Conservation (phyloP, 352 stramenopile genomes). For the Phytophthora fragariaefolia region DNA sequence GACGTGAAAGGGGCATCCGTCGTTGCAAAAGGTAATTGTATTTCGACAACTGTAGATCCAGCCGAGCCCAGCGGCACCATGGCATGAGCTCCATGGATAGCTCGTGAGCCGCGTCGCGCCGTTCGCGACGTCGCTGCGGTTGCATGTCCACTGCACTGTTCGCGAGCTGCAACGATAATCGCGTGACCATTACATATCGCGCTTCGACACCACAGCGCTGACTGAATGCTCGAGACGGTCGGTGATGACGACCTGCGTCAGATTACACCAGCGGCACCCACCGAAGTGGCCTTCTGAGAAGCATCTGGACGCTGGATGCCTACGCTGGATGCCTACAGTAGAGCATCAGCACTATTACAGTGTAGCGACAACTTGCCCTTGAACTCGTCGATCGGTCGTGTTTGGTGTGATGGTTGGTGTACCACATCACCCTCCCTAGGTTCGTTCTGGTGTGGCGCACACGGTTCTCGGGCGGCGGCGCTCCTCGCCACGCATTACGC, state of each 20-base stretch:
- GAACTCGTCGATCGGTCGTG: neutral
- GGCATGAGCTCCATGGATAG: neutral
- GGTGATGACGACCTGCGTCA: conserved; percentile 8
- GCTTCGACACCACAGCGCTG: neutral
- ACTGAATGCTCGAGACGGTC: conserved; percentile 11
- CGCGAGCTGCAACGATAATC: too few relatives aligned
- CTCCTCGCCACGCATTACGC: conserved; percentile 35
- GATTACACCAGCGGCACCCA: neutral
- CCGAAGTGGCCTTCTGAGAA: neutral
- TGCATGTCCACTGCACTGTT: too few relatives aligned
- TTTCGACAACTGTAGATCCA: too few relatives aligned
- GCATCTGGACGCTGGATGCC: neutral
- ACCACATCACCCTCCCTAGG: neutral
- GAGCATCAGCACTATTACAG: too few relatives aligned
- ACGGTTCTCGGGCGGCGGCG: neutral
- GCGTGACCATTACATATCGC: too few relatives aligned
- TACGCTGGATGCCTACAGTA: too few relatives aligned
- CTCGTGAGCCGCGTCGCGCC: neutral
- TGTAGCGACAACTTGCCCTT: conserved; percentile 2
- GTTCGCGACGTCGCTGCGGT: neutral
- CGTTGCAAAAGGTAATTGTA: neutral
- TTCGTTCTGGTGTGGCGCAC: conserved; percentile 12
- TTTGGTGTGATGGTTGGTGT: neutral
- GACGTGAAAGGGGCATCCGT: neutral
- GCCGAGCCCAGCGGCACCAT: too few relatives aligned